Evolutionary conservation across 1,139 yeast genomes (phyloP), one percentile per base, ranked within the genome.

Genomic region (Zygoascus sp.): DNA sequence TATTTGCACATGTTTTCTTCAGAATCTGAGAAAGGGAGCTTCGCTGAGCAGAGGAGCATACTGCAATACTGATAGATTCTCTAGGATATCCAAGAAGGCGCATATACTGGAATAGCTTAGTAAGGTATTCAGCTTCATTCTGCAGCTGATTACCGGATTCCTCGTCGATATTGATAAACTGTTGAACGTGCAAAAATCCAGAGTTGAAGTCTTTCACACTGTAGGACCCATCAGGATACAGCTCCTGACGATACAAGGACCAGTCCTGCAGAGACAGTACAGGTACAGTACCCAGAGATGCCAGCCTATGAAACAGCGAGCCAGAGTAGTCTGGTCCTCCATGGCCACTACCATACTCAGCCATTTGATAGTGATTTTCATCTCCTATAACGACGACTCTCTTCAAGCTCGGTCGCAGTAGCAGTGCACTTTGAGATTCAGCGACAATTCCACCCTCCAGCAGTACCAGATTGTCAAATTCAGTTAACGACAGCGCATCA

Each of bases 91-190:
- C 80, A 16, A 72, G 51, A 2, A 69, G 55, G 20, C 74, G 58
- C 74, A 80, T 64, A 54, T 76, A 78, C 59, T 69, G 71, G 56
- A 67, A 79, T 8, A 79, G 54, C 0, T 66, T 63, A 8, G 76
- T 76, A 11, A 75, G 67, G 52, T 66, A 76, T 53, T 77, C 81
- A 0, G 84, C 85, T 54, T 80, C 85, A 3, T 27, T 16, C 10
- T 40, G 11, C 10, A 17, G 30, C 7, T 23, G 30, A 13, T 17
- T 27, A 13, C 4, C 20, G 4, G 27, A 10, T 19, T 10, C 20
- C 19, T 41, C 40, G 1, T 57, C 63, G 2, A 72, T 69, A 22
- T 69, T 55, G 17, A 79, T 61, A 27, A 71, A 60, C 55, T 78
- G 81, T 13, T 55, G 50, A 2, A 57, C 54, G 43, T 62, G 50